phyloP scores from a whole-genome alignment of 257 asterid species.

The Pogostemon cablin region DNA sequence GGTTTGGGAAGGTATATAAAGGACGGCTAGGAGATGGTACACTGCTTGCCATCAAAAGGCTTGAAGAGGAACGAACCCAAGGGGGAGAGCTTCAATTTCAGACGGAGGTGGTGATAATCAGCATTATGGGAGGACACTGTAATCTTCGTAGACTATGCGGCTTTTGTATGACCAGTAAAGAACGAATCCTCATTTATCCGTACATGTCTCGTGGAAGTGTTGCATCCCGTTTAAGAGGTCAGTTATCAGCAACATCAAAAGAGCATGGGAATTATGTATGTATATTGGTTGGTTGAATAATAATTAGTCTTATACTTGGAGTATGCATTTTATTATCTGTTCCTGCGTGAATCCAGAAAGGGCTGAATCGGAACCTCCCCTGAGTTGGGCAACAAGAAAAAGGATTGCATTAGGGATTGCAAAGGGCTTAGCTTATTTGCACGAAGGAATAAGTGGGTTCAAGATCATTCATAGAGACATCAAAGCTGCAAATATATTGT shows the following conservation, averaged over 20 bases:
- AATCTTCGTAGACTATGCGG: not conserved
- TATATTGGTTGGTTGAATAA: no score
- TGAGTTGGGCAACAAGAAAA: no score
- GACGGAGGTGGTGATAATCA: not conserved
- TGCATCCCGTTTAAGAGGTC: not conserved
- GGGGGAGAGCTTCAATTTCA: not conserved
- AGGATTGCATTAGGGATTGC: no score
- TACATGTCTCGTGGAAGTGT: not conserved
- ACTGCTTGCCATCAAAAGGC: not conserved
- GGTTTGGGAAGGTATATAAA: not conserved
- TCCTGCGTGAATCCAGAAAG: no score
- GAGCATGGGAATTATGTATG: no score
- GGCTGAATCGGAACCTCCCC: no score
- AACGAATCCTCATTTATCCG: not conserved
- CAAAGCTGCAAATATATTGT: constrained; percentile 18
- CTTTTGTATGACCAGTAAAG: not conserved
- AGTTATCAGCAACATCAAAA: no score
- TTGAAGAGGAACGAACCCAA: not conserved
- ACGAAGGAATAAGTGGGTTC: not conserved
- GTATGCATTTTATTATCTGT: no score
- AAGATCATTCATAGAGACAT: constrained; percentile 2
- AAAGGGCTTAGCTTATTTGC: not conserved
- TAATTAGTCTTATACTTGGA: no score
- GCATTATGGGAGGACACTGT: not conserved
- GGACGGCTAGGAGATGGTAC: not conserved